Evolutionary conservation across 73 alveolate species (phyloP).

Genomic region (Breviolum minutum): DNA sequence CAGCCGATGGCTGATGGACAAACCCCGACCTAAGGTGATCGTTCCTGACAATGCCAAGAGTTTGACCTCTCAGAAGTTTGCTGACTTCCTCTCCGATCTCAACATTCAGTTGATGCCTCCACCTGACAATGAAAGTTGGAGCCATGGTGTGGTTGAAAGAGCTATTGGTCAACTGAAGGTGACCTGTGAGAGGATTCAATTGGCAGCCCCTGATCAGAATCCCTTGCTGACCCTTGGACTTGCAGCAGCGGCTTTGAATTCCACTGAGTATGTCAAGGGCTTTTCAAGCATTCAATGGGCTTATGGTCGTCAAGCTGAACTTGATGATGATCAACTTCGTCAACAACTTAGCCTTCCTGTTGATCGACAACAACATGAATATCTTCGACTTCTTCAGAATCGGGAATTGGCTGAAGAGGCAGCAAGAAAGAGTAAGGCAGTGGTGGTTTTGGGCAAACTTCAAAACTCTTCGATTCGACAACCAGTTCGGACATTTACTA

Average conservation of each 20-base stretch:
- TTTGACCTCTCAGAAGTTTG: background rate
- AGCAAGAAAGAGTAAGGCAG: background rate
- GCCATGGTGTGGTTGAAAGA: background rate
- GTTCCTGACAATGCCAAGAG: conserved; percentile 28
- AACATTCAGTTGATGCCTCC: conserved; percentile 12
- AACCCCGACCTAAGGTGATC: background rate
- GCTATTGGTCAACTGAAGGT: background rate
- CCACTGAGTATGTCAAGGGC: conserved; percentile 2
- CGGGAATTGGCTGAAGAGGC: background rate
- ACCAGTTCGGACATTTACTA: background rate
- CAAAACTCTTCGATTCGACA: background rate
- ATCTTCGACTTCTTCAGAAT: background rate
- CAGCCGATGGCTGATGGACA: background rate
- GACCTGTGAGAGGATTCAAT: background rate
- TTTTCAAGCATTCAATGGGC: conserved; percentile 43
- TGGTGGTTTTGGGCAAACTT: background rate
- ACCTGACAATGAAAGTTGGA: conserved; percentile 19
- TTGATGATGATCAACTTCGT: background rate
- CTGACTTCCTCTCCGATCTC: background rate
- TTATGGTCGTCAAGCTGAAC: background rate
- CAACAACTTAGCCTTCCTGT: background rate
- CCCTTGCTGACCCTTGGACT: background rate
- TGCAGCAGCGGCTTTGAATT: background rate
- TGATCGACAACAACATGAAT: background rate
- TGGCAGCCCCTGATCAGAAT: background rate